Conservation (phyloP, 2,329 filamentous ascomycete genomes). For the Thielaviopsis cerberus region DNA sequence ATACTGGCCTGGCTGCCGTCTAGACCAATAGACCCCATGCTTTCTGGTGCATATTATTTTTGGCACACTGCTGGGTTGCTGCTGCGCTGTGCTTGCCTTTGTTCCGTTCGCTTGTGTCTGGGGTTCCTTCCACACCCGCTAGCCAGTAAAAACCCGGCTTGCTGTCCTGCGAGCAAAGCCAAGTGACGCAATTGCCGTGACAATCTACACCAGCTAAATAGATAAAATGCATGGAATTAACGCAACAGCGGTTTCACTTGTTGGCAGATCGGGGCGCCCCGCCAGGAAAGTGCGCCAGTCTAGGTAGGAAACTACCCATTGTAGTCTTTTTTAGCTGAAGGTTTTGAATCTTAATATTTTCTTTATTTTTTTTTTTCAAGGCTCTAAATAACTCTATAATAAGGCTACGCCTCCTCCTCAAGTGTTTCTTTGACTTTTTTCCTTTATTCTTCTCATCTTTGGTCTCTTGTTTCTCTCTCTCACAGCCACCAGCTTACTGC, state of each 20-base stretch:
- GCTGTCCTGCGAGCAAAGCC: neutral
- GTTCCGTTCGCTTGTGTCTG: neutral
- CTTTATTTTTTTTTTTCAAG: neutral
- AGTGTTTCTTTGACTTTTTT: neutral
- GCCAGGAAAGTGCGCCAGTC: neutral
- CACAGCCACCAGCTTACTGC: neutral
- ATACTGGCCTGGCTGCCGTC: too few species aligned
- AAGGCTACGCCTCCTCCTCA: neutral
- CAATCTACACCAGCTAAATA: neutral
- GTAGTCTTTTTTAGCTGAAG: neutral
- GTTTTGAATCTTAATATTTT: neutral
- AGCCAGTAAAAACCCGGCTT: neutral
- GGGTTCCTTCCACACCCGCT: neutral
- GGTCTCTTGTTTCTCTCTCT: neutral
- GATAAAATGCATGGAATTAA: too few species aligned
- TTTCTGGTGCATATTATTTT: neutral
- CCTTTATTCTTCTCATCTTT: neutral
- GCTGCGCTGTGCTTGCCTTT: neutral
- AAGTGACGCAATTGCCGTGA: neutral
- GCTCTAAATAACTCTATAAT: neutral
- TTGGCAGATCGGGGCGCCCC: neutral
- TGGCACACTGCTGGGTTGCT: neutral
- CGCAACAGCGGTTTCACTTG: neutral
- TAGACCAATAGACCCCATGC: neutral
- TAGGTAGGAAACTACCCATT: neutral